These are phyloP conservation scores for Septoria linicola DNA, from an alignment of 2,329 filamentous ascomycete species.

Conservation along the genomic window DNA sequence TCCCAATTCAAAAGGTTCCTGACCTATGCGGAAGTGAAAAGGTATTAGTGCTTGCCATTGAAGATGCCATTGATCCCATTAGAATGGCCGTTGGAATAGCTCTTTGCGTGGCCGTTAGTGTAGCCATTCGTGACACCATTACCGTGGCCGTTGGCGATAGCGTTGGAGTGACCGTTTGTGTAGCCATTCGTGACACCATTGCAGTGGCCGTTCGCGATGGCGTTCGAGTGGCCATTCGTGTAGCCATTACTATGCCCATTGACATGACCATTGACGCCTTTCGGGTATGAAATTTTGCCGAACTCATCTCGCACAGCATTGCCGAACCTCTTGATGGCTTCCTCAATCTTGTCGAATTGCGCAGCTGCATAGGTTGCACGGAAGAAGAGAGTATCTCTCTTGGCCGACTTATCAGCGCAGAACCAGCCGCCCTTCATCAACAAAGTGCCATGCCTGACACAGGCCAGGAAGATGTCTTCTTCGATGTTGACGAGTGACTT, in stretches of 20 bases:
- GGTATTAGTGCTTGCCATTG: constrained; percentile 5
- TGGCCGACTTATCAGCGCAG: constrained; percentile 65
- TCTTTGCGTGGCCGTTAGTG: constrained; percentile 14
- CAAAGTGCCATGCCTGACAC: constrained; percentile 74
- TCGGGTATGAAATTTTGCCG: constrained; percentile 28
- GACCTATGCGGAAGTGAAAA: no score
- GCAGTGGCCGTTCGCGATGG: constrained; percentile 6
- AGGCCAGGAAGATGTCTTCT: constrained; percentile 77
- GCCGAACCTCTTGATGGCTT: constrained; percentile 64
- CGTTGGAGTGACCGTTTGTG: neutral
- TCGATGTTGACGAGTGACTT: constrained; percentile 67
- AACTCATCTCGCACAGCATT: constrained; percentile 67
- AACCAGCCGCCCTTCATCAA: constrained; percentile 90
- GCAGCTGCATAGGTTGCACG: constrained; percentile 86
- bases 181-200: constrained; percentile 5
- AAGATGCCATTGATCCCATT: constrained; percentile 5
- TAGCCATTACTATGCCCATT: constrained; percentile 4
- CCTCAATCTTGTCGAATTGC: constrained; percentile 51
- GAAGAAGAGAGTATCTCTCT: constrained; percentile 72
- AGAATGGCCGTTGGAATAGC: constrained; percentile 8
- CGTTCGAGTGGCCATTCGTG: constrained; percentile 12
- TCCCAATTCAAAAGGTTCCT: no score
- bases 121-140: neutral
- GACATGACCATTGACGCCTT: constrained; percentile 8
- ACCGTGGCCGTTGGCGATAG: neutral